Evolutionary conservation across 306 rosid genomes (phyloP).

Genomic region (Citrullus mucosospermus): DNA sequence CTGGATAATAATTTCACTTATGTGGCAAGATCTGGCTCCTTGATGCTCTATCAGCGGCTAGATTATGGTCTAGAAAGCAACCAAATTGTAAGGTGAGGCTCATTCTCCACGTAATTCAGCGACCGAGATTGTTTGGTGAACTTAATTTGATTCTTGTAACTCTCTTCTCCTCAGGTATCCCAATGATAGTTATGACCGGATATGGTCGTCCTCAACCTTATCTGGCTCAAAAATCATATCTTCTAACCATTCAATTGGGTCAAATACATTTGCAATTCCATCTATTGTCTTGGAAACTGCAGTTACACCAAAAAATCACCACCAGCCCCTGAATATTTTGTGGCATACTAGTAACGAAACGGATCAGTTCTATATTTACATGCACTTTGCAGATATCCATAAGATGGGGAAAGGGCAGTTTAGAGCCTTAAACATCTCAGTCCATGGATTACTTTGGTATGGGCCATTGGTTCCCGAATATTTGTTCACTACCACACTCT

Average conservation of each 20-base stretch:
- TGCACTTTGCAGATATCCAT: slow-evolving; percentile 32
- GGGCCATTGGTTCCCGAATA: background rate
- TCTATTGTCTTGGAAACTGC: slow-evolving; percentile 27
- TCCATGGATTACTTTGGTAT: slow-evolving; percentile 12
- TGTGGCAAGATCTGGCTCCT: slow-evolving; percentile 5
- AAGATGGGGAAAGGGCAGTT: background rate
- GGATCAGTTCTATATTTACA: slow-evolving; percentile 11
- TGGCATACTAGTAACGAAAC: slow-evolving; percentile 1
- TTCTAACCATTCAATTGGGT: background rate
- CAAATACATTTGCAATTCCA: slow-evolving; percentile 17
- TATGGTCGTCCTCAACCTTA: slow-evolving; percentile 24
- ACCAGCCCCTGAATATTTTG: background rate
- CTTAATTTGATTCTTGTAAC: background rate
- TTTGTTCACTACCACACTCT: slow-evolving; percentile 5
- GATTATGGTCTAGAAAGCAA: slow-evolving; percentile 4
- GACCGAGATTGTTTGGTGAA: background rate
- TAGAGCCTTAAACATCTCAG: slow-evolving; percentile 19
- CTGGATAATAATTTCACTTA: slow-evolving; percentile 3
- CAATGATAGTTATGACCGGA: slow-evolving; percentile 30
- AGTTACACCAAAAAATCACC: slow-evolving; percentile 1
- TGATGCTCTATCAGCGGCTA: slow-evolving; percentile 8
- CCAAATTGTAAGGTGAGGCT: background rate
- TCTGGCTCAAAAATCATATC: background rate
- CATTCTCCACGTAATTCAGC: background rate
- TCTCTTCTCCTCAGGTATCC: slow-evolving; percentile 17